phyloP scores from a whole-genome alignment of 345 rosid genomes.

The Eucalyptus microcorys region DNA sequence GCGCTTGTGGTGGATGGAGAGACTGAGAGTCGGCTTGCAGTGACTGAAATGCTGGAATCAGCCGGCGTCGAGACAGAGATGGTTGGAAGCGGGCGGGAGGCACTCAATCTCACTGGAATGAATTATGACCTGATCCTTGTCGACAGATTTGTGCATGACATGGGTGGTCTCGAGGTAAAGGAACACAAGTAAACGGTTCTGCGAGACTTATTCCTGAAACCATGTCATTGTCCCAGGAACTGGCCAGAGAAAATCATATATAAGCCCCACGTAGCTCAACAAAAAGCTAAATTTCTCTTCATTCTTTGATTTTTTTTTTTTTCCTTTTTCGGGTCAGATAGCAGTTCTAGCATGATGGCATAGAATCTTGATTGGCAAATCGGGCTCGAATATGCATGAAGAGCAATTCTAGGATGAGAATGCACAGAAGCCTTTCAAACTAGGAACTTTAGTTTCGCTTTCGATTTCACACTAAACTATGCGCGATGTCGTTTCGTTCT shows the following conservation, averaged over 20 bases:
- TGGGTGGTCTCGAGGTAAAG: background rate
- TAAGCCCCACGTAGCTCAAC: background rate
- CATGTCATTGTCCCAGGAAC: background rate
- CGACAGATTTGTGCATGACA: background rate
- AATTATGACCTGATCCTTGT: background rate
- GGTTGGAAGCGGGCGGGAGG: background rate
- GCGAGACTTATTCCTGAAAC: background rate
- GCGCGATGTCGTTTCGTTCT: background rate
- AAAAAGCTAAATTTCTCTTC: background rate
- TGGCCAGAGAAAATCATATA: background rate
- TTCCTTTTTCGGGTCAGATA: background rate
- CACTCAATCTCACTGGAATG: background rate
- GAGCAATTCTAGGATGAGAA: background rate
- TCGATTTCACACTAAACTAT: background rate
- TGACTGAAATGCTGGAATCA: background rate
- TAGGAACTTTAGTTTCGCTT: background rate
- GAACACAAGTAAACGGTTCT: background rate
- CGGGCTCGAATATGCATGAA: background rate
- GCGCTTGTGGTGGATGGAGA: background rate
- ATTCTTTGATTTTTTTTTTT: background rate
- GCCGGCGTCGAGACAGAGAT: background rate
- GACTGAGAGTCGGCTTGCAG: background rate
- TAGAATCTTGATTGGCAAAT: background rate
- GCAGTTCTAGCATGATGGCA: background rate
- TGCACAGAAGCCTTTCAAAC: background rate